A percentile compares a stretch with the other conserved stretches of the same genome.
Evolutionary conservation across 768 basidiomycete genomes (phyloP).

Genomic region (Tephrocybe sp.): DNA sequence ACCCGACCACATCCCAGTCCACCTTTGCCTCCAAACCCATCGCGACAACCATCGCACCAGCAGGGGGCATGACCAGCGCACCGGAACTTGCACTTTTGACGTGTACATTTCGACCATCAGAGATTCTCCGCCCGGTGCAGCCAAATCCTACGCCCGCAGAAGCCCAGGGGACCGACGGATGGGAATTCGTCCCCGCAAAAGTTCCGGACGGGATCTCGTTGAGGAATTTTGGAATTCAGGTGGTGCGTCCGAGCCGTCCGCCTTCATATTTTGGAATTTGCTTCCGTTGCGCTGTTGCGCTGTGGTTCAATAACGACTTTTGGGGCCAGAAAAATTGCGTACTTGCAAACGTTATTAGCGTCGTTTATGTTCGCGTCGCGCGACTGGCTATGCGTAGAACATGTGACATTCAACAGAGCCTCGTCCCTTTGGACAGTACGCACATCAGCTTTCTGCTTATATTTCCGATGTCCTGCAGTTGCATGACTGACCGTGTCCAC

Average conservation of each 20-base stretch:
- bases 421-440: too few species aligned
- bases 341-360: too few species aligned
- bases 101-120: slow-evolving; percentile 40
- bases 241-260: slow-evolving; percentile 61
- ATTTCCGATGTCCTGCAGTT: not conserved
- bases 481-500: slow-evolving; percentile 3
- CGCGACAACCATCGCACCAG: not conserved
- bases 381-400: too few species aligned
- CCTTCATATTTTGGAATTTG: not conserved
- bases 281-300: not conserved
- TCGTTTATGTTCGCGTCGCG: too few species aligned
- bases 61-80: not conserved
- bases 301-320: not conserved
- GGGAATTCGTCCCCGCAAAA: slow-evolving; percentile 68
- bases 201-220: slow-evolving; percentile 83
- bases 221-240: slow-evolving; percentile 88
- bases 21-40: slow-evolving; percentile 1
- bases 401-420: too few species aligned
- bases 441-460: slow-evolving; percentile 6
- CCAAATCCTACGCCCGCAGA: slow-evolving; percentile 6
- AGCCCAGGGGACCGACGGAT: slow-evolving; percentile 30
- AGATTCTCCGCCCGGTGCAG: slow-evolving; percentile 32
- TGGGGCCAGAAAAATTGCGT: too few species aligned
- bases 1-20: not conserved
- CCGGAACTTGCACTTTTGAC: slow-evolving; percentile 33